Conservation (phyloP, 352 stramenopile genomes). For the Nothophytophthora sp. region DNA sequence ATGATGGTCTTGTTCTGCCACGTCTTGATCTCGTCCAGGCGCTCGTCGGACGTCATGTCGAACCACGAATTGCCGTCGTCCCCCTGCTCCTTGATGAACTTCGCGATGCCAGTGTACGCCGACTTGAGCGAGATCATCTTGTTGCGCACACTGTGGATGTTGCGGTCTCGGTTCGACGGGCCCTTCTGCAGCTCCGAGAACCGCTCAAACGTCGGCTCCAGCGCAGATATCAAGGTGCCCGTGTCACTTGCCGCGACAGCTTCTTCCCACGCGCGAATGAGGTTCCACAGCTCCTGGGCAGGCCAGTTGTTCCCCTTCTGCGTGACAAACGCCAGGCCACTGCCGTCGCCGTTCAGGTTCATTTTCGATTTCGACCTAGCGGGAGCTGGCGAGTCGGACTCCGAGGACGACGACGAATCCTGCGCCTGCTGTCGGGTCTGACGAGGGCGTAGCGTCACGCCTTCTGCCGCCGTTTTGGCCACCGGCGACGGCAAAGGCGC, state of each 20-base stretch:
- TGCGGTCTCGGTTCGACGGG: constrained; percentile 15
- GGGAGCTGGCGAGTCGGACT: constrained; percentile 29
- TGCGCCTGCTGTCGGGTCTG: constrained; percentile 29
- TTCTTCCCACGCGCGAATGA: constrained; percentile 37
- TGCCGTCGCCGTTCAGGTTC: not conserved
- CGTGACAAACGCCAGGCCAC: constrained; percentile 3
- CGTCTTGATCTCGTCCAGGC: constrained; percentile 21
- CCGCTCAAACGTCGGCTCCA: constrained; percentile 22
- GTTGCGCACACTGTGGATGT: constrained; percentile 32
- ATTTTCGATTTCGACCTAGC: not conserved
- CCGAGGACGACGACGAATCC: constrained; percentile 28
- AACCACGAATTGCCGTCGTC: constrained; percentile 30
- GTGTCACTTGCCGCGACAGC: constrained; percentile 7
- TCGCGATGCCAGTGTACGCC: constrained; percentile 24
- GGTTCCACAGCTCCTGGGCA: constrained; percentile 24
- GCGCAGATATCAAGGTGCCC: constrained; percentile 16
- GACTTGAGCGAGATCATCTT: constrained; percentile 47
- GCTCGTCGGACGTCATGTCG: constrained; percentile 20
- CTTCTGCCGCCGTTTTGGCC: constrained; percentile 12
- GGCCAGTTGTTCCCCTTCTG: constrained; percentile 39
- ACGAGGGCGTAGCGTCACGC: constrained; percentile 26
- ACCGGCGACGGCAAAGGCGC: constrained; percentile 12
- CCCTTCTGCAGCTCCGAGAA: constrained; percentile 32
- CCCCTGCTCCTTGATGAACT: constrained; percentile 21
- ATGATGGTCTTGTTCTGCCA: constrained; percentile 39